Evolutionary conservation across 1,284 basidiomycete genomes (phyloP), one percentile per base, ranked within the genome.

Genomic region (Microbotryum scabiosae): DNA sequence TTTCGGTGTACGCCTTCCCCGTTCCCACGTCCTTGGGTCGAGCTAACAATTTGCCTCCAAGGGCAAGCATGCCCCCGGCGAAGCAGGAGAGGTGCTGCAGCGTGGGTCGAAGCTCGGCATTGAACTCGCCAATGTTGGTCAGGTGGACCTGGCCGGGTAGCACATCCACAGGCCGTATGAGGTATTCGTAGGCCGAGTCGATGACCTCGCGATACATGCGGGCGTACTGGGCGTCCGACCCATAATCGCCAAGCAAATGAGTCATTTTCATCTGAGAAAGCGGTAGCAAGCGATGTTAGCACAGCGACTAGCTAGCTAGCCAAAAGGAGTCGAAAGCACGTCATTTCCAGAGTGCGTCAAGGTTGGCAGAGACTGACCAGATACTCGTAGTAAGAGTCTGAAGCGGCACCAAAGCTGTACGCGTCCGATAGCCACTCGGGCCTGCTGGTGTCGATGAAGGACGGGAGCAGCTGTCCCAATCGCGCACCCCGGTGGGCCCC

Each of bases 361-460:
- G 47, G 2, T 14, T 16, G 3, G 47, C 9, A 41, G 16, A 5
- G 52, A 51, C 54, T 14, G 21, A 67, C 67, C 23, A 82, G 73
- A 68, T 81, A 82, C 67, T 81, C 81, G 70, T 81, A 82, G 71
- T 80, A 81, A 30, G 73, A 76, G 53, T 77, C 76, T 18, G 73
- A 73, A 71, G 78, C 73, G 25, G 77, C 80, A 20, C 81, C 81
- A 45, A 80, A 76, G 2, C 76, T 73, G 65, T 73, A 71, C 41
- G 69, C 66, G 26, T 72, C 75, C 26, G 60, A 54, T 4, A 63
- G 8, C 47, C 30, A 50, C 9, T 57, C 51, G 32, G 68, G 61
- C 0, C 58, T 46, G 49, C 76, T 73, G 0, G 79, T 74, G 55
- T 74, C 71, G 66, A 81, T 72, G 59, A 65, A 61, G 6, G 61